A percentile compares a stretch with the other conserved stretches of the same genome.
Conservation (phyloP, 2,329 filamentous ascomycete genomes). For the Sporothrix brasiliensis region DNA sequence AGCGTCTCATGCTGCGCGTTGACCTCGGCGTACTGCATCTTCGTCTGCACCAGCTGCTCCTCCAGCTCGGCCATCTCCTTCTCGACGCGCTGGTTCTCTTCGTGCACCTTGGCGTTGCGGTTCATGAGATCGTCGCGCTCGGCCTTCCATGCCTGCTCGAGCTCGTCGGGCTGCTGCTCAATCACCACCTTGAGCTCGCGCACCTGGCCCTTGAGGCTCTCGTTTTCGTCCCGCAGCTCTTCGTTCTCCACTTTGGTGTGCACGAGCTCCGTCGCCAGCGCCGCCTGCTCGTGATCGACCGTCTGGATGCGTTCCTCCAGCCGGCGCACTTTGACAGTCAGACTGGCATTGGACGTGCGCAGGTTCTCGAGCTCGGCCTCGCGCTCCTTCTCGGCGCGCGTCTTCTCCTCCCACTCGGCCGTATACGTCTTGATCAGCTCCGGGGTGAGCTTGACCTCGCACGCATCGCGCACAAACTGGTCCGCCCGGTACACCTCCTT, state of each 20-base stretch:
- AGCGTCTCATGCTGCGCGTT: constrained; percentile 72
- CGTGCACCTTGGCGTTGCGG: constrained; percentile 88
- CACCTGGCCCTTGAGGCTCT: constrained; percentile 82
- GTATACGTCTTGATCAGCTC: constrained; percentile 81
- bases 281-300: constrained; percentile 86
- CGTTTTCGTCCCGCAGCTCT: constrained; percentile 84
- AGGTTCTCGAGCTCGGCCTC: constrained; percentile 79
- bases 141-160: constrained; percentile 76
- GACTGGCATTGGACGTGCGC: constrained; percentile 64
- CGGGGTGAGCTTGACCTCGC: constrained; percentile 79
- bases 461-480: constrained; percentile 89
- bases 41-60: constrained; percentile 86
- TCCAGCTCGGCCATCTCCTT: constrained; percentile 91
- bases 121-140: constrained; percentile 93
- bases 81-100: constrained; percentile 85
- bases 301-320: constrained; percentile 87
- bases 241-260: constrained; percentile 93
- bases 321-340: constrained; percentile 75
- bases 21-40: constrained; percentile 93
- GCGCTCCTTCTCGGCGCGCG: constrained; percentile 76
- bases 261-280: constrained; percentile 87
- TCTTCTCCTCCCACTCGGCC: constrained; percentile 89
- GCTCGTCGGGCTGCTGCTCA: constrained; percentile 83
- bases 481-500: constrained; percentile 97
- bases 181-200: constrained; percentile 83